Conservation (phyloP, 78 protist species). For the Pigoraptor vietnamica region DNA sequence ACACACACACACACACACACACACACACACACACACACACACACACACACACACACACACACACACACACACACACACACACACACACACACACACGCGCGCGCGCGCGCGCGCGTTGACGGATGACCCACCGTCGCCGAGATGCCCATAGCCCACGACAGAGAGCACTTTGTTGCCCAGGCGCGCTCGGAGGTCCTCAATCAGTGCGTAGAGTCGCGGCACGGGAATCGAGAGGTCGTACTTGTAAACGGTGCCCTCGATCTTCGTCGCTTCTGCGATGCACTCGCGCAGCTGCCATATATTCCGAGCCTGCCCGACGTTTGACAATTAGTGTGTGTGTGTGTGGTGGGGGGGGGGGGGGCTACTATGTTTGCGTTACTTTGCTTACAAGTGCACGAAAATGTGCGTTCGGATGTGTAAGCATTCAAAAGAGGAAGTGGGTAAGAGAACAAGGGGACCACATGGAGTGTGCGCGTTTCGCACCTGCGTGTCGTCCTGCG, state of each 20-base stretch:
- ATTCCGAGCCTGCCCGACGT: conserved; percentile 12
- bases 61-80: too few relatives aligned
- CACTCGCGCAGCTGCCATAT: conserved; percentile 70
- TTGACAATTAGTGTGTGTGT: neutral
- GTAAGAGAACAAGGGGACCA: neutral
- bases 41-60: too few relatives aligned
- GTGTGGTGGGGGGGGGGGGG: neutral
- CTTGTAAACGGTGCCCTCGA: conserved; percentile 62
- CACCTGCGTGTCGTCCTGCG: conserved; percentile 42
- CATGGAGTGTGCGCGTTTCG: neutral
- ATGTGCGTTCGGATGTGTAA: too few relatives aligned
- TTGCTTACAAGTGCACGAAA: too few relatives aligned
- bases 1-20: too few relatives aligned
- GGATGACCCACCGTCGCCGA: conserved; percentile 82
- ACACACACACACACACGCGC: too few relatives aligned
- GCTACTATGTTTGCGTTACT: too few relatives aligned
- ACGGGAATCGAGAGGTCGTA: conserved; percentile 77
- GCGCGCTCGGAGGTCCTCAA: conserved; percentile 42
- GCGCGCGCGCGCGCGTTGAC: too few relatives aligned
- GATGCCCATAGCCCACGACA: conserved; percentile 77
- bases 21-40: too few relatives aligned
- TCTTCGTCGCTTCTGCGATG: conserved; percentile 59
- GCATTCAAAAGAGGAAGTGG: too few relatives aligned
- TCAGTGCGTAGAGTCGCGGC: conserved; percentile 44
- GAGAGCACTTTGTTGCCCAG: neutral